Base-by-base conservation (phyloP, 108 stramenopile species). In the Heterococcus sp. region DNA sequence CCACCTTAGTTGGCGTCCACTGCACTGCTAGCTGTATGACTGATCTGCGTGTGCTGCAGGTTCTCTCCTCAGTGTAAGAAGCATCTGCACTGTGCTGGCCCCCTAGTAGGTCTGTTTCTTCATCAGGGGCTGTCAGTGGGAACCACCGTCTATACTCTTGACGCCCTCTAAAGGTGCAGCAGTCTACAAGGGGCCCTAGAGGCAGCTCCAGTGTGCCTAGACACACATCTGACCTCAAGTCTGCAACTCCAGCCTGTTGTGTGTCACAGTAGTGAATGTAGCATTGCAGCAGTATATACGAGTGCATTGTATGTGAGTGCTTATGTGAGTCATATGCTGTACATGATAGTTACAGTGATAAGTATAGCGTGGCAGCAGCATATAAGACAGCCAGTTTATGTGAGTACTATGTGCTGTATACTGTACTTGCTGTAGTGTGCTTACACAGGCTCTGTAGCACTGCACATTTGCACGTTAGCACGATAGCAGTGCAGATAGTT, bases 71-170 rank as follows among this genome's bases (percentile, higher is more conserved):
- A 32, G 74, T 71, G 2, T 66, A 38, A 39, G 26, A 38, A 27
- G 79, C 36, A 66, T 72, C 33, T 26, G 71, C 33, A n/a, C 31
- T 28, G 33, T 73, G 71, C 2, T 29, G 38, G 21, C 40, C 68
- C 33, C 28, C 28, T 5, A 72, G 37, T 63, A 81, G 73, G 29
- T 14, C 35, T 0, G 32, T 30, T 8, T 81, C 79, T 70, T 72
- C 75, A 30, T 65, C 35, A 3, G 69, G 69, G 33, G 69, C 37
- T 38, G 32, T 64, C 3, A 81, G 79, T 2, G 79, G 79, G 37
- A 73, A 81, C 79, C 79, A 81, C 32, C 79, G 79, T 72, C 72
- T 63, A 21, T 81, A 81, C 79, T 81, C 79, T 37, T 35, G 65
- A 3, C 79, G 71, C 36, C 65, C 79, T 33, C 69, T 58, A 34